These are phyloP conservation scores for Pelargonium nanum DNA, from an alignment of 345 rosid species.

Conservation along the genomic window DNA sequence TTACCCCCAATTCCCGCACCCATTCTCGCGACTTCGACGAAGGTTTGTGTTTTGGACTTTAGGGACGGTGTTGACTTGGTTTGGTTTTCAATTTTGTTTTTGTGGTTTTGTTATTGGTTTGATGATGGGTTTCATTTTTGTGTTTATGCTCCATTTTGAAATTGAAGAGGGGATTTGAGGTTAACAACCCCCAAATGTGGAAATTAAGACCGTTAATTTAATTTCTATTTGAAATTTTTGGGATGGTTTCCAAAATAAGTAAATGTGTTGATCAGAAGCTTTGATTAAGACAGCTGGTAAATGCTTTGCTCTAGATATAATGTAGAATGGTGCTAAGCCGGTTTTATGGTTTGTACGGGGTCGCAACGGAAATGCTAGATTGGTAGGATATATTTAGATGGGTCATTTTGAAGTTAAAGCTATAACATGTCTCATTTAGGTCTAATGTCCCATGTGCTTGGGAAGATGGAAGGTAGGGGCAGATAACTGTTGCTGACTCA, in stretches of 20 bases:
- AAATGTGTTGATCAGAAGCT: not conserved
- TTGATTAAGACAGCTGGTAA: not conserved
- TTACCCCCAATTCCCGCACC: constrained; percentile 52
- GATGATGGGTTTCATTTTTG: not conserved
- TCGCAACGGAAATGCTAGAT: not conserved
- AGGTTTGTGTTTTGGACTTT: constrained; percentile 23
- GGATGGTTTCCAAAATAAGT: not conserved
- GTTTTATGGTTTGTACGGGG: not conserved
- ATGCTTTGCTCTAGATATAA: not conserved
- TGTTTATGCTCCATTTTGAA: not conserved
- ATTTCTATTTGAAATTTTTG: not conserved
- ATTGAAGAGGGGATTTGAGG: not conserved
- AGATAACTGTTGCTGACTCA: not conserved
- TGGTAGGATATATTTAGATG: too few relatives aligned
- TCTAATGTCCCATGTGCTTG: not conserved
- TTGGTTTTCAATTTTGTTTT: not conserved
- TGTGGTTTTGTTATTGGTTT: not conserved
- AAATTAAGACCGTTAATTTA: not conserved
- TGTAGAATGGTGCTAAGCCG: too few relatives aligned
- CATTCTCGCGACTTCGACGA: constrained; percentile 31
- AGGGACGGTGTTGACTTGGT: too few relatives aligned
- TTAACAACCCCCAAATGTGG: not conserved
- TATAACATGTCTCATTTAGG: not conserved
- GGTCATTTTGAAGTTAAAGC: not conserved
- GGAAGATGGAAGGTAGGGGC: too few relatives aligned